phyloP scores from a whole-genome alignment of 768 basidiomycete species.

The Amanita pseudoporphyria region DNA sequence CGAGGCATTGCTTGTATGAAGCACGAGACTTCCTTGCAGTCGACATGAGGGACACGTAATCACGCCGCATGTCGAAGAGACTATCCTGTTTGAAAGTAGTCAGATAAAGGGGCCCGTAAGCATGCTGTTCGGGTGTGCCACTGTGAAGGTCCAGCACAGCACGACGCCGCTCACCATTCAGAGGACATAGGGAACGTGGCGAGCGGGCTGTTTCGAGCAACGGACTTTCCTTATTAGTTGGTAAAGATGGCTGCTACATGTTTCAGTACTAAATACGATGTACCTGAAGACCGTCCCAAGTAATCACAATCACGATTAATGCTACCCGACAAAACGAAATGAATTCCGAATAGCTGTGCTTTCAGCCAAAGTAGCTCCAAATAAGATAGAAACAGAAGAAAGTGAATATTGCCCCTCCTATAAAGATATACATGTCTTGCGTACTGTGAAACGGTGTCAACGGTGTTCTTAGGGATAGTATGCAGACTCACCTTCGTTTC shows the following conservation, averaged over 20 bases:
- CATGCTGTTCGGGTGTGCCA: no score
- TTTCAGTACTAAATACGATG: no score
- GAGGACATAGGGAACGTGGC: neutral
- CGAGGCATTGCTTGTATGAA: slow-evolving; percentile 1
- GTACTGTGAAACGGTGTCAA: slow-evolving; percentile 40
- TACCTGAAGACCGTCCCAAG: neutral
- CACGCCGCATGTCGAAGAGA: neutral
- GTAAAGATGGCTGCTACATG: neutral
- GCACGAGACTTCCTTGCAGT: slow-evolving; percentile 6
- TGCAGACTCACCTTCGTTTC: slow-evolving; percentile 63
- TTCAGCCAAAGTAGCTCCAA: slow-evolving; percentile 76
- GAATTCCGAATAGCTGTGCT: no score
- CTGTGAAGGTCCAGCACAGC: no score
- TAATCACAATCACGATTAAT: neutral
- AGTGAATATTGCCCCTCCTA: slow-evolving; percentile 76
- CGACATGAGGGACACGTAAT: slow-evolving; percentile 7
- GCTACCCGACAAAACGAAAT: neutral
- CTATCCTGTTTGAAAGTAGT: neutral
- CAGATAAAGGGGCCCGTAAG: neutral
- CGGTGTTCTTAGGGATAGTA: neutral
- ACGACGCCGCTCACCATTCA: neutral
- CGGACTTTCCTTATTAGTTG: slow-evolving; percentile 1
- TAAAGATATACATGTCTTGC: slow-evolving; percentile 93
- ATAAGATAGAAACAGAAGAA: slow-evolving; percentile 93
- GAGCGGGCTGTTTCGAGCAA: neutral